phyloP scores from a whole-genome alignment of 2,329 filamentous ascomycete genomes.

The Zalaria obscura region DNA sequence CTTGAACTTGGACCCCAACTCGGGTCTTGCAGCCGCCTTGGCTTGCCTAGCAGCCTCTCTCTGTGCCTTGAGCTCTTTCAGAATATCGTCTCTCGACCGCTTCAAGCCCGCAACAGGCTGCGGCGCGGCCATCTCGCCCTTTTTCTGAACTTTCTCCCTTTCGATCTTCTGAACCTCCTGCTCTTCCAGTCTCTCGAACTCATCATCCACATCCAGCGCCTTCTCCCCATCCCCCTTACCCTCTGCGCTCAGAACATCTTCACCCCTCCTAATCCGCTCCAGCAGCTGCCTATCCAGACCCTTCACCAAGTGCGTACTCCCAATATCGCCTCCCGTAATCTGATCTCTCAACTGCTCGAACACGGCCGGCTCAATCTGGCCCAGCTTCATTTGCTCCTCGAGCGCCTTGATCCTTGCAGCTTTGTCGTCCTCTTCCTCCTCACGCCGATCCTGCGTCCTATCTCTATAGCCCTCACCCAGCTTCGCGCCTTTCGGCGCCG shows the following conservation, averaged over 20 bases:
- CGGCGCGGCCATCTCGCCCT: slow-evolving; percentile 35
- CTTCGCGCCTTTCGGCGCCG: slow-evolving; percentile 69
- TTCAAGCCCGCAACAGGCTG: slow-evolving; percentile 31
- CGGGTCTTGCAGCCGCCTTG: slow-evolving; percentile 30
- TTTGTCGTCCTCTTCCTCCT: slow-evolving; percentile 36
- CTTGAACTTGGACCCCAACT: slow-evolving; percentile 40
- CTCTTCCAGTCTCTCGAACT: slow-evolving; percentile 39
- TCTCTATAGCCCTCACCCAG: slow-evolving; percentile 73
- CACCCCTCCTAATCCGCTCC: slow-evolving; percentile 52
- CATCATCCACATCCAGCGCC: slow-evolving; percentile 24
- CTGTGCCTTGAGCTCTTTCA: slow-evolving; percentile 44
- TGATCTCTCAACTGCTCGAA: slow-evolving; percentile 64
- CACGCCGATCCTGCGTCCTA: slow-evolving; percentile 53
- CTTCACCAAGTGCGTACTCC: slow-evolving; percentile 77
- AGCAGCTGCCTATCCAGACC: slow-evolving; percentile 77
- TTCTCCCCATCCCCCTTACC: slow-evolving; percentile 22
- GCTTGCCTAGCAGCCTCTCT: slow-evolving; percentile 29
- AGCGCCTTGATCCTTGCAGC: slow-evolving; percentile 60
- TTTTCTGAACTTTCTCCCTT: slow-evolving; percentile 41
- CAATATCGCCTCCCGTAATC: slow-evolving; percentile 68
- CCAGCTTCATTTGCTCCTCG: slow-evolving; percentile 68
- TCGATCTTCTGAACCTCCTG: slow-evolving; percentile 58
- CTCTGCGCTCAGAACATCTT: slow-evolving; percentile 34
- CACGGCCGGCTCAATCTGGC: slow-evolving; percentile 65
- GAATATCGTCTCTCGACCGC: slow-evolving; percentile 43